Conservation (phyloP, 2,329 filamentous ascomycete species). For the Plectosphaerella sp. region DNA sequence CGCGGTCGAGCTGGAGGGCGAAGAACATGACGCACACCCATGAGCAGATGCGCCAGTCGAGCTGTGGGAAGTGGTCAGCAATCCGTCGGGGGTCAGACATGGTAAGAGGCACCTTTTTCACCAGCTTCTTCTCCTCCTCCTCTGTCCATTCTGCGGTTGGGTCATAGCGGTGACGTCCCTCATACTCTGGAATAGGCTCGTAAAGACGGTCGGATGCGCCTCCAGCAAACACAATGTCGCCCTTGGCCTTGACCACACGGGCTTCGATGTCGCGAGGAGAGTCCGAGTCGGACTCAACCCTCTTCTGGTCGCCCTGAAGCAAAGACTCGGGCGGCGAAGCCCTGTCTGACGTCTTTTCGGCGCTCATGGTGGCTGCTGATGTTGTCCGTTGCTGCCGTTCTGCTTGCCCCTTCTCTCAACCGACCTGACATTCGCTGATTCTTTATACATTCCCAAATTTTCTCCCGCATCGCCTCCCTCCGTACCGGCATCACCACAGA, state of each 20-base stretch:
- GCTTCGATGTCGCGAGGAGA: neutral
- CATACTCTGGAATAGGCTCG: slow-evolving; percentile 49
- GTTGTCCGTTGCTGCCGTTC: neutral
- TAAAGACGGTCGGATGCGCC: slow-evolving; percentile 24
- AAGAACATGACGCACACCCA: slow-evolving; percentile 28
- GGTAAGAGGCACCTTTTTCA: slow-evolving; percentile 40
- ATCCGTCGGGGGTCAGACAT: neutral
- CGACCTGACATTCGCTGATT: neutral
- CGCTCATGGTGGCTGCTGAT: neutral
- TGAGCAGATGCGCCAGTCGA: slow-evolving; percentile 34
- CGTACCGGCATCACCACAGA: neutral
- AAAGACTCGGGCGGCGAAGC: neutral
- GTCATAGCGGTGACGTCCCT: slow-evolving; percentile 56
- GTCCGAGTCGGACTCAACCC: neutral
- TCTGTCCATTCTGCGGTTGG: slow-evolving; percentile 51
- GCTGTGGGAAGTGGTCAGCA: slow-evolving; percentile 10
- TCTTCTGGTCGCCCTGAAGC: neutral
- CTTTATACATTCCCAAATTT: neutral
- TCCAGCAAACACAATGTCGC: slow-evolving; percentile 3
- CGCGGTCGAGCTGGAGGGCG: slow-evolving; percentile 28
- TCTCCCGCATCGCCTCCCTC: neutral
- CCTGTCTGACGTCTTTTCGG: neutral
- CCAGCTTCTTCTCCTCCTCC: slow-evolving; percentile 50
- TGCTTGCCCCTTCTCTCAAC: neutral
- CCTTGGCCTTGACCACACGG: neutral